Base-by-base conservation (phyloP, 2,329 filamentous ascomycete species). In the Helotiales sp. region DNA sequence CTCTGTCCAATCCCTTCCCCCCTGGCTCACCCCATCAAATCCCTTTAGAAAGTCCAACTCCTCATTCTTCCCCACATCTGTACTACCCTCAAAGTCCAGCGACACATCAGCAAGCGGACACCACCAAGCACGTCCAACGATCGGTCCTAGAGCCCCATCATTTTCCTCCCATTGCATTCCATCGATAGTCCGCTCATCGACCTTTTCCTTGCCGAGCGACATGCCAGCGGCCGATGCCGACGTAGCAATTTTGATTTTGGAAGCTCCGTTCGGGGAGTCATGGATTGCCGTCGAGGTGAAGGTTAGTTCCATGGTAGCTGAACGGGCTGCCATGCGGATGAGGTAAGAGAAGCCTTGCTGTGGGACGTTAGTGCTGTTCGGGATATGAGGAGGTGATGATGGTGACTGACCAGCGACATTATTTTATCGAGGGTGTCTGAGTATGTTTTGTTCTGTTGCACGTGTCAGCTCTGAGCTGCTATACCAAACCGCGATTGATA, bases 291-390 rank as follows among this genome's bases (percentile, higher is more conserved):
- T 28, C 10, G 50, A 54, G 11, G 50, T 54, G 24, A 54, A 54
- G 13, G 26, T 32, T 1, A 54, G 26, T 28, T 54, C 30, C 13
- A 54, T 32, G 24, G 8, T 54, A 15, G 50, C 26, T n/a, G 26
- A 30, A 4, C 22, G 26, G 1, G 50, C 50, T 6, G 54, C 32
- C 30, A 58, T 40, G 20, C 54, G 54, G 30, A 58, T 40, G 32
- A 58, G 54, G 28, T 58, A 58, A 2, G 32, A 20, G 30, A 58
- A 58, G 54, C 54, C 54, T 24, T 58, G 54, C 28, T 58, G 54
- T 34, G 30, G 32, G 37, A 17, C 4, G 54, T 40, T 17, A 58
- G 54, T 11, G 2, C 15, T 50, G 47, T 26, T 6, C 45, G 11
- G 20, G 49, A 13, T n/a, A n/a, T 30, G 22, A 28, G 7, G 28